Evolutionary conservation across 2,329 filamentous ascomycete species (phyloP), one percentile per base, ranked within the genome.

Genomic region (Metarhizium album): DNA sequence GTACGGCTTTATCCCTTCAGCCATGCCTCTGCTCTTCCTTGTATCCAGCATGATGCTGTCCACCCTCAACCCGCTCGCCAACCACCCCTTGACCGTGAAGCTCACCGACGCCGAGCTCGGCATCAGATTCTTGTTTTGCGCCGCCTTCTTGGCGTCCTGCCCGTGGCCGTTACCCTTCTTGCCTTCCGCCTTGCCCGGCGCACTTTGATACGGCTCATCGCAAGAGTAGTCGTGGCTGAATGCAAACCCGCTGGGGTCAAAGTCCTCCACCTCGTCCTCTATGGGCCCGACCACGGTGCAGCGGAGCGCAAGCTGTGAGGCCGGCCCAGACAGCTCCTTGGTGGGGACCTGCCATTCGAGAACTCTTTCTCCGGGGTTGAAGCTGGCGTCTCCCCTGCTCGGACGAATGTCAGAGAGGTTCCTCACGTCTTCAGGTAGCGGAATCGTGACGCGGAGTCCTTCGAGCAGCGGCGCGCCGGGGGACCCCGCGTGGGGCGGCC

Each of bases 1-100:
- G 69, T 95, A 97, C 23, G 93, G 93, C 69, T 90, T 94, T 38
- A 97, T 82, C 2, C 86, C 82, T 57, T 95, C 89, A 0, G 89
- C 89, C 45, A 98, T 62, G 0, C 93, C 93, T 52, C 84, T 80
- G 67, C 88, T 95, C 70, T 84, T 90, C 65, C 87, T 84, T n/a
- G 80, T 74, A 64, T 90, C 75, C 59, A 89, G 66, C 62, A 82
- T 62, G 61, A 90, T 78, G 66, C 80, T 83, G 57, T 85, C 82
- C 29, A 86, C 75, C 64, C 77, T 84, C 46, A 86, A 72, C 3
- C 83, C 83, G 60, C 82, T 85, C 16, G 82, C 75, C 58, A 86
- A 62, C 80, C 82, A 85, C 4, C 82, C 82, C 64, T 83, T 84
- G 46, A 84, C 78, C 1, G 80, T 75, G 61, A 86, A 85, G 64